Percentiles rank a stretch among this genome's conserved stretches.
phyloP scores from a whole-genome alignment of 169 alveolate genomes.

The Cryptosporidium felis region DNA sequence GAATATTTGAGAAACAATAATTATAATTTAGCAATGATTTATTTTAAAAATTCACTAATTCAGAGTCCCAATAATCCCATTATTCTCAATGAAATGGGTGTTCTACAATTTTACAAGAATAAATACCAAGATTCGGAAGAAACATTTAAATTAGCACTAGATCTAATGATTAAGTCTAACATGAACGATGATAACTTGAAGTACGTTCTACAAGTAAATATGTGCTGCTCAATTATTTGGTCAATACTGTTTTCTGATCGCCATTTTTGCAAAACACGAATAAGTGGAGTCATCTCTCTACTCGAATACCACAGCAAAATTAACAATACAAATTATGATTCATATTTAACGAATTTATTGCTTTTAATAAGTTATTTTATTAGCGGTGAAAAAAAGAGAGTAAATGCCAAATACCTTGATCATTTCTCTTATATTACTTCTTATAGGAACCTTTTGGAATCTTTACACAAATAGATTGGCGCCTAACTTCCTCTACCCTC shows the following conservation, averaged over 20 bases:
- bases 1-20: conserved; percentile 29
- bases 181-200: neutral
- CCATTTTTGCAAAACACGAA: neutral
- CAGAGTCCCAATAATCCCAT: conserved; percentile 9
- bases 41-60: neutral
- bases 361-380: conserved; percentile 33
- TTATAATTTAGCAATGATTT: conserved; percentile 1
- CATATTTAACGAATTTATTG: neutral
- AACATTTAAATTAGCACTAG: conserved; percentile 22
- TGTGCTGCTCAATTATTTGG: conserved; percentile 43
- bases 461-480: conserved; percentile 14
- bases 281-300: conserved; percentile 15
- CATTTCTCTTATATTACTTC: neutral
- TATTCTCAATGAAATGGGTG: conserved; percentile 47
- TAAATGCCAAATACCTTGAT: conserved; percentile 4
- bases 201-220: conserved; percentile 13
- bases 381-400: conserved; percentile 13
- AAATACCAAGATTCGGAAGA: neutral
- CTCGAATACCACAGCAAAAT: neutral
- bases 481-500: conserved; percentile 45
- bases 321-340: neutral
- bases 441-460: neutral
- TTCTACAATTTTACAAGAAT: conserved; percentile 25
- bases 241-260: conserved; percentile 13
- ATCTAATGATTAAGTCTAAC: neutral